A percentile compares a stretch with the other conserved stretches of the same genome.
Conservation (phyloP, 148 eudicot species). For the Gaultheria prostrata region DNA sequence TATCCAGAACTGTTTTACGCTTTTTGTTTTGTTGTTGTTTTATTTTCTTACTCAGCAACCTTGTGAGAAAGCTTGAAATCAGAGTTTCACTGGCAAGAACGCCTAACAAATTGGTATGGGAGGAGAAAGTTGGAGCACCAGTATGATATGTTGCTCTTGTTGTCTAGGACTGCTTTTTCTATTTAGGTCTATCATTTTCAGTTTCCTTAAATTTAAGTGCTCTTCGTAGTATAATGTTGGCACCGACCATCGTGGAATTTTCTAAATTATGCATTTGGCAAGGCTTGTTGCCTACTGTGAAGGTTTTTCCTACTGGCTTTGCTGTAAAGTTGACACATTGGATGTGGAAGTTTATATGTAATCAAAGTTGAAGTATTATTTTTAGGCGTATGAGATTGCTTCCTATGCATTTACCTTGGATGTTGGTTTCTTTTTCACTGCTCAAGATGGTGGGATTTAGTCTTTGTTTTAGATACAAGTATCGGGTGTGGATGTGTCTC, state of each 20-base stretch:
- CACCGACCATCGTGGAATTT: neutral
- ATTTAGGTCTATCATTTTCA: neutral
- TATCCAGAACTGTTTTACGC: neutral
- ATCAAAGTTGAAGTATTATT: neutral
- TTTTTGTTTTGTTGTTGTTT: neutral
- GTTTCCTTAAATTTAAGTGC: neutral
- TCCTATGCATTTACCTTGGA: neutral
- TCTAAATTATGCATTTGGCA: neutral
- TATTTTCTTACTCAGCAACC: neutral
- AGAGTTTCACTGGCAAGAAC: neutral
- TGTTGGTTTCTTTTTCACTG: slow-evolving; percentile 4
- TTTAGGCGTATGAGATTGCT: neutral
- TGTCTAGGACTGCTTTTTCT: neutral
- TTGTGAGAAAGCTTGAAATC: neutral
- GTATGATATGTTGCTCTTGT: neutral
- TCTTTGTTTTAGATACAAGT: neutral
- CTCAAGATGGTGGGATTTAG: neutral
- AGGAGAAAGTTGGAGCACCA: neutral
- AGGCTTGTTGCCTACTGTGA: neutral
- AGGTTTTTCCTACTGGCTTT: neutral
- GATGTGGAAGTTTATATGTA: neutral
- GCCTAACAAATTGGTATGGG: neutral
- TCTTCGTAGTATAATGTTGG: neutral
- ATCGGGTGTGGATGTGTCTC: neutral
- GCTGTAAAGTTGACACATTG: neutral